Percentiles rank a stretch among this genome's conserved stretches.
phyloP scores from a whole-genome alignment of 495 filamentous ascomycete species.

The Daldinia loculata region DNA sequence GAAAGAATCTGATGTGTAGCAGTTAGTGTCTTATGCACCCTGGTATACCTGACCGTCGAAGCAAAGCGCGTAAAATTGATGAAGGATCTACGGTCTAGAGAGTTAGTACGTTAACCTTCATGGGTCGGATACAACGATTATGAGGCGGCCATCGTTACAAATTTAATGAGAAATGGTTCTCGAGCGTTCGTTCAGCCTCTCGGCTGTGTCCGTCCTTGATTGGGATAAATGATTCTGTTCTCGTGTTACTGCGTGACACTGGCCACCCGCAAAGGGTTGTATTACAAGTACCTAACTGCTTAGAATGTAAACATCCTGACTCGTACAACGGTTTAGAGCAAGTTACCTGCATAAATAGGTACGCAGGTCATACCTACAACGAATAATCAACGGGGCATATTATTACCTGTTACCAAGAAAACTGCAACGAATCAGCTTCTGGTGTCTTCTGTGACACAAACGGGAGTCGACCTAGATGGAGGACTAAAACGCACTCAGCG shows the following conservation, averaged over 20 bases:
- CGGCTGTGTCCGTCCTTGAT: background rate
- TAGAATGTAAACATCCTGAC: constrained; percentile 16
- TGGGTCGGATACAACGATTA: background rate
- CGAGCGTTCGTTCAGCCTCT: background rate
- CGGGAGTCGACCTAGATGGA: constrained; percentile 5
- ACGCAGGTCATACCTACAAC: background rate
- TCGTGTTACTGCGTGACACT: background rate
- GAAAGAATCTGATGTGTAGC: too few species aligned
- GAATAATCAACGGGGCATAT: background rate
- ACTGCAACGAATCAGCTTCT: background rate
- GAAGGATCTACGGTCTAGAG: background rate
- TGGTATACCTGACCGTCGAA: background rate
- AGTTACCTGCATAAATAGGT: constrained; percentile 15
- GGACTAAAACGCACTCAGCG: constrained; percentile 3
- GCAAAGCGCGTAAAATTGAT: background rate
- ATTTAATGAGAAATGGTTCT: background rate
- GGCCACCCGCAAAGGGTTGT: background rate
- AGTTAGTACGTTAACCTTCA: background rate
- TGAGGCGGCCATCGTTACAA: background rate
- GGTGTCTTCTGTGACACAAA: background rate
- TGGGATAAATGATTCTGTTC: background rate
- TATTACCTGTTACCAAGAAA: constrained; percentile 7
- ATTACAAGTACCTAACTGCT: background rate
- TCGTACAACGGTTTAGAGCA: constrained; percentile 6
- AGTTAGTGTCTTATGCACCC: background rate